These are phyloP conservation scores for Rhynchospora tenuis DNA, from an alignment of 176 grass and related monocot species.

Conservation along the genomic window DNA sequence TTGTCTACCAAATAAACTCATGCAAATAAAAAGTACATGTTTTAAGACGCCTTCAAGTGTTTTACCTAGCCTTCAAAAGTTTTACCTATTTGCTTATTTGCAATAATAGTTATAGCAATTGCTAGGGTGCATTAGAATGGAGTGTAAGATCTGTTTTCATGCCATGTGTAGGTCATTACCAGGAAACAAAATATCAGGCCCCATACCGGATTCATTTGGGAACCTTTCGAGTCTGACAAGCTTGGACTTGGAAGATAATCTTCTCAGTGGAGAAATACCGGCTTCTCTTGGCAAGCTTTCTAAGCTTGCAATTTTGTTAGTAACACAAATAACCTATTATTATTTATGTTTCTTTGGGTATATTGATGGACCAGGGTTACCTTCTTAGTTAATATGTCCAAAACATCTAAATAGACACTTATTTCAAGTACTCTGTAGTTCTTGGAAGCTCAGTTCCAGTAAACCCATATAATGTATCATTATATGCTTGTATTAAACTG, in stretches of 20 bases:
- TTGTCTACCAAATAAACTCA: background rate
- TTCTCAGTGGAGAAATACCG: constrained; percentile 68
- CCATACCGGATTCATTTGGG: constrained; percentile 64
- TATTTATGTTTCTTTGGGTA: background rate
- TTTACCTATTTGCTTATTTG: background rate
- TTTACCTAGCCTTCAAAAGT: too few relatives aligned
- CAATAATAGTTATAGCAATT: background rate
- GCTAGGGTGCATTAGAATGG: too few relatives aligned
- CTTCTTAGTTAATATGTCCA: background rate
- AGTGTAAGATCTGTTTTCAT: background rate
- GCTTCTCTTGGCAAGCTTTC: constrained; percentile 68
- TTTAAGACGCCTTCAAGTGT: too few relatives aligned
- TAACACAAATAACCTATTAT: constrained; percentile 9
- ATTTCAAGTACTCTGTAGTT: background rate
- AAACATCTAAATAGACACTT: background rate
- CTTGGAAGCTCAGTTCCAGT: background rate
- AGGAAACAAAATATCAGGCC: constrained; percentile 70
- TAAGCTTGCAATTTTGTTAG: constrained; percentile 66
- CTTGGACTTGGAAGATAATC: constrained; percentile 71
- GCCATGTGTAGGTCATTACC: constrained; percentile 50
- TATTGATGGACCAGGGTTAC: background rate
- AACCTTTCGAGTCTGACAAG: constrained; percentile 70
- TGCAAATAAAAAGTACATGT: background rate
- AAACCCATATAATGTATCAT: background rate
- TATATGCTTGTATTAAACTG: background rate